Percentiles rank a stretch among this genome's conserved stretches.
Evolutionary conservation across 768 basidiomycete species (phyloP).

Genomic region (Punctularia strigosozonata): DNA sequence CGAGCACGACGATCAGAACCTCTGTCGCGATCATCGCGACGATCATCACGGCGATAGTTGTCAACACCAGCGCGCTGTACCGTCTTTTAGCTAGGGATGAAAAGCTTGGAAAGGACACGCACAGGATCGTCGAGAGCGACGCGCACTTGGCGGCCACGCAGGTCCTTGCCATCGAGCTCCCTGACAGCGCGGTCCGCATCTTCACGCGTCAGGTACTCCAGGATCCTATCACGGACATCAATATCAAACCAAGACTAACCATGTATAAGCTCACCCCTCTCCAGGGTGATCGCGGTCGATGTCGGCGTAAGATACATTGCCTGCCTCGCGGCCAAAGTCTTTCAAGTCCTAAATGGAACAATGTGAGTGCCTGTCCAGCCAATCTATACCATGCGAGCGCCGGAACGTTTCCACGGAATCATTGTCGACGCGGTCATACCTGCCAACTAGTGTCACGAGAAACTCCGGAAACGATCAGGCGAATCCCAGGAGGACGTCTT

Average conservation of each 20-base stretch:
- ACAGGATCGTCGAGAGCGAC: constrained; percentile 58
- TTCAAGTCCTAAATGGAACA: constrained; percentile 77
- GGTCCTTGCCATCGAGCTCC: constrained; percentile 75
- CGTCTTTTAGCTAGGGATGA: constrained; percentile 1
- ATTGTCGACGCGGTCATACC: constrained; percentile 59
- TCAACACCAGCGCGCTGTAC: constrained; percentile 52
- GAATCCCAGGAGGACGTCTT: constrained; percentile 69
- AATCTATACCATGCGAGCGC: too few relatives aligned
- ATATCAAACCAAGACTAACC: constrained; percentile 1
- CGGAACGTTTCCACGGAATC: too few relatives aligned
- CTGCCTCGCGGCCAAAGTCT: constrained; percentile 92
- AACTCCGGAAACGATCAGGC: constrained; percentile 79
- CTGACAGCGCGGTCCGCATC: constrained; percentile 93
- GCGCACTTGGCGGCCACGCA: constrained; percentile 72
- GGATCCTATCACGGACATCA: constrained; percentile 39
- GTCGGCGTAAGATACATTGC: constrained; percentile 89
- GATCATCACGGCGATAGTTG: constrained; percentile 40
- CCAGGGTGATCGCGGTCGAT: constrained; percentile 80
- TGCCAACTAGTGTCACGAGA: constrained; percentile 97
- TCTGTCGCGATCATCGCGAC: constrained; percentile 22
- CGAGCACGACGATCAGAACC: constrained; percentile 58
- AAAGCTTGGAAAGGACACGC: constrained; percentile 14
- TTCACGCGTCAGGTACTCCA: constrained; percentile 81
- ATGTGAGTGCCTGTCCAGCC: constrained; percentile 11
- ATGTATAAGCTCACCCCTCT: constrained; percentile 56